phyloP scores from a whole-genome alignment of 805 yeast species.

The Saccharomyces mikatae region DNA sequence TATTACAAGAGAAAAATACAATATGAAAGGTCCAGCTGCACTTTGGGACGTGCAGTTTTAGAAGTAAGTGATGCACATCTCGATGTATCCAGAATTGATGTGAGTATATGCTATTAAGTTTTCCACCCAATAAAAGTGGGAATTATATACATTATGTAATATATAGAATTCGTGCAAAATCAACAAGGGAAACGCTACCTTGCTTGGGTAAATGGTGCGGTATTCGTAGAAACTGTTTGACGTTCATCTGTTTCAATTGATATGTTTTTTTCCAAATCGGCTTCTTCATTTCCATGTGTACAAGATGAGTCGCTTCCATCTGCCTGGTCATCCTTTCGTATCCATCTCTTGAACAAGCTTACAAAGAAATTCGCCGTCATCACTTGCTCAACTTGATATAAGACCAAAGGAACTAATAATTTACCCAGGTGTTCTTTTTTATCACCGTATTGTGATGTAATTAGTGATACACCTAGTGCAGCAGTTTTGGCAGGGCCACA shows the following conservation, averaged over 20 bases:
- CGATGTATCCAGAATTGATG: neutral
- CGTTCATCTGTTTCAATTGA: neutral
- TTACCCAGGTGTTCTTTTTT: constrained; percentile 55
- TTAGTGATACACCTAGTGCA: constrained; percentile 78
- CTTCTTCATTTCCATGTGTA: constrained; percentile 5
- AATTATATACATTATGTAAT: neutral
- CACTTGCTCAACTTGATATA: constrained; percentile 84
- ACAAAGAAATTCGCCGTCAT: constrained; percentile 69
- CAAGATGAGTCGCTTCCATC: constrained; percentile 3
- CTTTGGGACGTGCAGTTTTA: constrained; percentile 58
- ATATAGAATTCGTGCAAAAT: neutral
- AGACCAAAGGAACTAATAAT: constrained; percentile 70
- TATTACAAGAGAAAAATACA: constrained; percentile 61
- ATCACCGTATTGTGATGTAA: constrained; percentile 73
- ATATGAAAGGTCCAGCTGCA: constrained; percentile 71
- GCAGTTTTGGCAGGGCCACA: constrained; percentile 94
- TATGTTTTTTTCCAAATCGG: neutral
- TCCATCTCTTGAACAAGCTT: constrained; percentile 63
- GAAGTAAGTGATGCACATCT: neutral
- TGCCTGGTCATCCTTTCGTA: constrained; percentile 18
- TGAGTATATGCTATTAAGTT: neutral
- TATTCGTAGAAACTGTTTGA: neutral
- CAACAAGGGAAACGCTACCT: neutral
- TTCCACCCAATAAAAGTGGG: neutral
- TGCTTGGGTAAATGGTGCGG: neutral